Evolutionary conservation across 2,329 filamentous ascomycete genomes (phyloP).

Genomic region (Exserohilum turcica): DNA sequence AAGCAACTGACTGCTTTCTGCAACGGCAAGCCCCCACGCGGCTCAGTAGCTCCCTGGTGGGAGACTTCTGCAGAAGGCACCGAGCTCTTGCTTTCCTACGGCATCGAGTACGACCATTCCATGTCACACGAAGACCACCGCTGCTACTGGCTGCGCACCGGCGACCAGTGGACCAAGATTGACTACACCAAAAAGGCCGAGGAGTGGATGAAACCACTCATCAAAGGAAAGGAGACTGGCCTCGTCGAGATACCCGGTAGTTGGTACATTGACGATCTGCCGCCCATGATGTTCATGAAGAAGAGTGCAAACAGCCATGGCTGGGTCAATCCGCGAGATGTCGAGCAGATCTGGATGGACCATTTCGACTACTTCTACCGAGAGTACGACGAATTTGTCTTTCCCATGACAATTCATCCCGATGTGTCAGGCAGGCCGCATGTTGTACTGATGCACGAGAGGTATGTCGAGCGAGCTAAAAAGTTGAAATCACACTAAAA

Average conservation of each 20-base stretch:
- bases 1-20: conserved; percentile 72
- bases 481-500: not conserved
- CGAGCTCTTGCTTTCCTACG: conserved; percentile 67
- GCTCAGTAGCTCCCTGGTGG: conserved; percentile 78
- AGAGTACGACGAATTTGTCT: conserved; percentile 77
- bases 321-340: conserved; percentile 61
- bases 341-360: conserved; percentile 69
- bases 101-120: conserved; percentile 71
- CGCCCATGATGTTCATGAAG: conserved; percentile 76
- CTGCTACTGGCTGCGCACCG: conserved; percentile 67
- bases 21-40: conserved; percentile 70
- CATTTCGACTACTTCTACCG: conserved; percentile 77
- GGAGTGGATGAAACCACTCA: conserved; percentile 70
- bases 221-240: conserved; percentile 64
- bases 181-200: conserved; percentile 67
- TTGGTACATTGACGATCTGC: conserved; percentile 66
- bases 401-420: conserved; percentile 77
- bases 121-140: conserved; percentile 70
- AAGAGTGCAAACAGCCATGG: conserved; percentile 68
- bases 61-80: conserved; percentile 71
- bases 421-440: conserved; percentile 69
- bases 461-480: conserved; percentile 48
- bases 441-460: conserved; percentile 74
- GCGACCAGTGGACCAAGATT: conserved; percentile 70
- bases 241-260: conserved; percentile 69